phyloP scores from a whole-genome alignment of 225 moss, liverwort and hornwort species.

The Marchantia paleacea region DNA sequence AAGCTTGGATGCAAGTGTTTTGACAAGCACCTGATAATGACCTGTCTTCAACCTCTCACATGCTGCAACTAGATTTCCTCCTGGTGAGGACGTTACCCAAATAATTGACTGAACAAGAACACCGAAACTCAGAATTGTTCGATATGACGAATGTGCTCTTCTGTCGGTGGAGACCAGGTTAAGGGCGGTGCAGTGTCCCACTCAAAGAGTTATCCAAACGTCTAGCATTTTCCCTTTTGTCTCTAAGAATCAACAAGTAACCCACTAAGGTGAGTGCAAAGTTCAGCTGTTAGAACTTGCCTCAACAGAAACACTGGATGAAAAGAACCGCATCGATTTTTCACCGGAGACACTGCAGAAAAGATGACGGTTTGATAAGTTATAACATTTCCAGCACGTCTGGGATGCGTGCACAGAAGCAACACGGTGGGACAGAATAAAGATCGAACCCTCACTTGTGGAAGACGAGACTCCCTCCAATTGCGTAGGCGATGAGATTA shows the following conservation, averaged over 20 bases:
- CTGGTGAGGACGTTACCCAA: constrained; percentile 48
- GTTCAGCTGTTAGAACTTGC: constrained; percentile 11
- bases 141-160: neutral
- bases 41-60: constrained; percentile 63
- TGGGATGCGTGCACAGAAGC: neutral
- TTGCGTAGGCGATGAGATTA: constrained; percentile 54
- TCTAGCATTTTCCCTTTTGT: neutral
- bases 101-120: constrained; percentile 32
- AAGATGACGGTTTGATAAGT: neutral
- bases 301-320: constrained; percentile 43
- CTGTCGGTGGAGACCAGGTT: neutral
- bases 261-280: neutral
- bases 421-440: neutral
- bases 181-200: neutral
- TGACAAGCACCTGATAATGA: constrained; percentile 38
- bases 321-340: constrained; percentile 45
- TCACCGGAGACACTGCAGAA: constrained; percentile 38
- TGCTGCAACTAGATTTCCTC: constrained; percentile 56
- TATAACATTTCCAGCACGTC: neutral
- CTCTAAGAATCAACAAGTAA: neutral
- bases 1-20: neutral
- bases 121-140: neutral
- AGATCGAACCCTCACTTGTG: constrained; percentile 28
- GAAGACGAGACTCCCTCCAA: constrained; percentile 48
- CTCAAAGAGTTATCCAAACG: neutral